phyloP scores from a whole-genome alignment of 2,329 filamentous ascomycete genomes.

The Scleromitrula shiraiana region DNA sequence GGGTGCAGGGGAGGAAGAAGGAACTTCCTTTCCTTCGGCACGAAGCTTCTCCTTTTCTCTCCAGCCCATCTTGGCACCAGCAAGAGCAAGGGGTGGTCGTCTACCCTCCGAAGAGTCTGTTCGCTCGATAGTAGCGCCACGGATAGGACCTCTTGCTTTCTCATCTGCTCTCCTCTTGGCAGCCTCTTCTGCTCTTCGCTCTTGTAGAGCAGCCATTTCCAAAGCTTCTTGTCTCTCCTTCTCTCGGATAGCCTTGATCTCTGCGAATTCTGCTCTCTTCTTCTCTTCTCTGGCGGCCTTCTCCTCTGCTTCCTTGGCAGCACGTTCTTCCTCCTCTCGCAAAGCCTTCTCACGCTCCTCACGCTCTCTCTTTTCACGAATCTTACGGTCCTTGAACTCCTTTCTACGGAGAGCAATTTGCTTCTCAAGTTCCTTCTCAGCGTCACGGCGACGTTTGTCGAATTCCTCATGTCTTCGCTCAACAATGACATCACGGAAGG shows the following conservation, averaged over 20 bases:
- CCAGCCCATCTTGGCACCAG: slow-evolving; percentile 54
- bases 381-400: slow-evolving; percentile 75
- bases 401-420: slow-evolving; percentile 83
- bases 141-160: slow-evolving; percentile 33
- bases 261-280: slow-evolving; percentile 62
- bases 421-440: slow-evolving; percentile 86
- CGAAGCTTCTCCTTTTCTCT: slow-evolving; percentile 56
- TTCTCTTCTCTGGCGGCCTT: slow-evolving; percentile 72
- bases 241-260: slow-evolving; percentile 56
- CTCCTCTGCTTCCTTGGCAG: slow-evolving; percentile 76
- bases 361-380: slow-evolving; percentile 73
- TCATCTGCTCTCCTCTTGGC: slow-evolving; percentile 64
- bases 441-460: slow-evolving; percentile 84
- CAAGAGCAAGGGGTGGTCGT: slow-evolving; percentile 43
- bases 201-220: slow-evolving; percentile 62
- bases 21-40: slow-evolving; percentile 24
- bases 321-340: slow-evolving; percentile 79
- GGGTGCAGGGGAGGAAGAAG: slow-evolving; percentile 3
- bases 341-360: slow-evolving; percentile 75
- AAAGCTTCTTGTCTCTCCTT: slow-evolving; percentile 59
- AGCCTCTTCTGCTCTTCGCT: slow-evolving; percentile 80
- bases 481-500: slow-evolving; percentile 73
- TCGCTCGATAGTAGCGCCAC: slow-evolving; percentile 37
- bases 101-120: slow-evolving; percentile 8
- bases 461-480: slow-evolving; percentile 91